Percentiles rank a stretch among this genome's conserved stretches.
These are phyloP conservation scores for Yarrowia sp. DNA, from an alignment of 805 yeast species.

Conservation along the genomic window DNA sequence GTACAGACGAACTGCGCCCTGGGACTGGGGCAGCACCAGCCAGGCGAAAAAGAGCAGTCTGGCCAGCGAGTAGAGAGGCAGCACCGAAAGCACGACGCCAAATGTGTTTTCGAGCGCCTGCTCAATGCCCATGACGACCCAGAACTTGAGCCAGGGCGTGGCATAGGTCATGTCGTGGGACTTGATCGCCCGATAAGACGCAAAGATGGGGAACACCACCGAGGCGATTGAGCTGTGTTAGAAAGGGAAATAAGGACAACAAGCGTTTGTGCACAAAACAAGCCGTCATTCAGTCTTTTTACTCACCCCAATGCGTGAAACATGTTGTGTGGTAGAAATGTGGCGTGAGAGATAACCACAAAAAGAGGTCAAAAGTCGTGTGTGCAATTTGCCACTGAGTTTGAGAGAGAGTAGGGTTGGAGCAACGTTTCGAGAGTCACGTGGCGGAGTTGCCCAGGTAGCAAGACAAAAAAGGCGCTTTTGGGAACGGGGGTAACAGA, in stretches of 20 bases:
- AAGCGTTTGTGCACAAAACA: too few relatives aligned
- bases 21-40: constrained; percentile 63
- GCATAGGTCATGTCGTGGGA: constrained; percentile 51
- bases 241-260: not conserved
- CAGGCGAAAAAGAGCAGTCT: constrained; percentile 61
- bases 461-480: not conserved
- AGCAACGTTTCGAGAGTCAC: constrained; percentile 1
- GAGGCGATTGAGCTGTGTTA: constrained; percentile 50
- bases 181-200: constrained; percentile 65
- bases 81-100: constrained; percentile 54
- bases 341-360: not conserved
- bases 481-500: not conserved
- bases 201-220: constrained; percentile 64
- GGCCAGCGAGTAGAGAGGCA: constrained; percentile 64
- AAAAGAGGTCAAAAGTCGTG: not conserved
- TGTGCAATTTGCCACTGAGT: constrained; percentile 36
- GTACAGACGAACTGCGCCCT: constrained; percentile 57
- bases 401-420: not conserved
- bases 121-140: constrained; percentile 65
- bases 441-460: not conserved
- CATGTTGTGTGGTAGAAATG: not conserved
- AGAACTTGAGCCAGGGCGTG: constrained; percentile 62
- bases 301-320: constrained; percentile 37
- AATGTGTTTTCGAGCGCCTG: constrained; percentile 54
- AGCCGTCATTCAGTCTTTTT: not conserved